These are phyloP conservation scores for Narthecium ossifragum DNA, from an alignment of 106 monocot genomes.

Conservation along the genomic window DNA sequence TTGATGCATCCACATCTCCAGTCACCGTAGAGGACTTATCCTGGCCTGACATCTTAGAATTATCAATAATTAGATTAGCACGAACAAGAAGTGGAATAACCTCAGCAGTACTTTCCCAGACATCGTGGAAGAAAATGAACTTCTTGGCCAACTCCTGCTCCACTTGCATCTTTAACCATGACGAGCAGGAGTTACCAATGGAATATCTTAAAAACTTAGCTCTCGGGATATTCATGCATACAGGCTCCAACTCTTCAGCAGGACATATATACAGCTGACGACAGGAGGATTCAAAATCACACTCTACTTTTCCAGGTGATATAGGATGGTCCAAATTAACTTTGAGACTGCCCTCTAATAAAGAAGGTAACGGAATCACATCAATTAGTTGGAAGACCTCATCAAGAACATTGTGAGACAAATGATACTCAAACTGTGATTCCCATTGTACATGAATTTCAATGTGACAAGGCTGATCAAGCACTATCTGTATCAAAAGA, in stretches of 20 bases:
- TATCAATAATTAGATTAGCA: slow-evolving; percentile 42
- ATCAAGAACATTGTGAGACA: slow-evolving; percentile 59
- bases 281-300: slow-evolving; percentile 13
- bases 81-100: slow-evolving; percentile 57
- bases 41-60: slow-evolving; percentile 1
- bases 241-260: slow-evolving; percentile 58
- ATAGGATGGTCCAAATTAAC: slow-evolving; percentile 37
- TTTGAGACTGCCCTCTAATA: slow-evolving; percentile 51
- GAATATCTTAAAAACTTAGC: slow-evolving; percentile 56
- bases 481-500: slow-evolving; percentile 66
- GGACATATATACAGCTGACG: slow-evolving; percentile 28
- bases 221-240: slow-evolving; percentile 57
- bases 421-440: slow-evolving; percentile 65
- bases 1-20: slow-evolving; percentile 25
- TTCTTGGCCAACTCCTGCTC: slow-evolving; percentile 76
- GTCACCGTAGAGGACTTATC: slow-evolving; percentile 13
- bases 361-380: slow-evolving; percentile 40
- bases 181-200: slow-evolving; percentile 34
- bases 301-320: slow-evolving; percentile 15
- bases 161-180: slow-evolving; percentile 58
- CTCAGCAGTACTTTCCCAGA: slow-evolving; percentile 62
- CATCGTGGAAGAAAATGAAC: slow-evolving; percentile 74
- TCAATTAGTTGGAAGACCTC: slow-evolving; percentile 54
- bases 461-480: slow-evolving; percentile 55
- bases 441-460: slow-evolving; percentile 68